Conservation (phyloP, 106 monocot genomes). For the Alisma plantagoaquatica region DNA sequence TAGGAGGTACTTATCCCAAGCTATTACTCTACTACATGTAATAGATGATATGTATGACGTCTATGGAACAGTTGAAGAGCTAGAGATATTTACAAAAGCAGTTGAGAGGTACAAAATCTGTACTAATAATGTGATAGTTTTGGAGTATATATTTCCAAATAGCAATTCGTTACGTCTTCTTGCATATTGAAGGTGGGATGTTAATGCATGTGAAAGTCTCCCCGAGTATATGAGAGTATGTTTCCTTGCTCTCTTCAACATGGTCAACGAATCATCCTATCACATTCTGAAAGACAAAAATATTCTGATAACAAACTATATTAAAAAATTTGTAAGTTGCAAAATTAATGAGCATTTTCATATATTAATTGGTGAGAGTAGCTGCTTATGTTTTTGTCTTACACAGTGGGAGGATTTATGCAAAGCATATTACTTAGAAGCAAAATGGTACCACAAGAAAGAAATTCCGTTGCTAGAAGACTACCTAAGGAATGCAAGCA, state of each 20-base stretch:
- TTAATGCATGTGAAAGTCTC: not conserved
- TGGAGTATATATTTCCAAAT: not conserved
- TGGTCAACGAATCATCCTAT: not conserved
- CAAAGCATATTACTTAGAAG: slow-evolving; percentile 3
- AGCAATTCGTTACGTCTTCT: not conserved
- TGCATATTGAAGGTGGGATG: slow-evolving; percentile 4
- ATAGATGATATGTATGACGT: slow-evolving; percentile 9
- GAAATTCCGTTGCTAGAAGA: not conserved
- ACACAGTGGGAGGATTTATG: slow-evolving; percentile 7
- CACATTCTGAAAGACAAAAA: not conserved
- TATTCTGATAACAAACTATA: not conserved
- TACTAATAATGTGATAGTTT: not conserved
- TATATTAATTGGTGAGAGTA: no score
- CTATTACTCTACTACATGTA: not conserved
- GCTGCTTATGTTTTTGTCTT: not conserved
- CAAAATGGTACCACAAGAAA: slow-evolving; percentile 8
- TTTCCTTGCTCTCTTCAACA: slow-evolving; percentile 1
- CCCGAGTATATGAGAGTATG: slow-evolving; percentile 9
- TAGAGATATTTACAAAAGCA: slow-evolving; percentile 1
- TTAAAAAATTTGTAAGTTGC: slow-evolving; percentile 2
- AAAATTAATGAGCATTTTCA: no score
- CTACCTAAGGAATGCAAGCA: not conserved
- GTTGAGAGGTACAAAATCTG: slow-evolving; percentile 2
- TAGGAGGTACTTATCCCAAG: not conserved
- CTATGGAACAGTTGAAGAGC: slow-evolving; percentile 9